Base-by-base conservation (phyloP, 257 asterid species). In the Misopates orontium region DNA sequence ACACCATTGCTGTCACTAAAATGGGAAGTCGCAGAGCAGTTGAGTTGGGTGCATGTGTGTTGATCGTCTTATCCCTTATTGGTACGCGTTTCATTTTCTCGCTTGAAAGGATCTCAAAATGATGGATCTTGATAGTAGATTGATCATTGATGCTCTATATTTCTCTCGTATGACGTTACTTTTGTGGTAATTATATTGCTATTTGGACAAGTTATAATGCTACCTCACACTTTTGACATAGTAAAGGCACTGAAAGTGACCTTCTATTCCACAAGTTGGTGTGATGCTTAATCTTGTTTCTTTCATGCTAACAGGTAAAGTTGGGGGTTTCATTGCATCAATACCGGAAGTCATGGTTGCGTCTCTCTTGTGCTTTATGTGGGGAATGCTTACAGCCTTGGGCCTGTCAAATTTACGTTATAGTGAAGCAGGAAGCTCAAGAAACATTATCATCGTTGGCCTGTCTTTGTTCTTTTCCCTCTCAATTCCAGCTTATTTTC, bases 21-120 rank as follows among this genome's bases (percentile, higher is more conserved):
- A 83, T 94, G 96, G 99, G 99, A 68, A 94, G 99, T 70, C 97
- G 99, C 10, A 76, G 87, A 81, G 97, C 95, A 24, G 86, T 94
- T 21, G 91, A 87, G 72, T 71, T 90, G 80, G 99, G 99, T 55
- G 98, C 96, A 18, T 75, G 85, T 62, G 69, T 85, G 67, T 70
- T 94, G 79, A 85, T 94, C 51, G 73, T 74, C 67, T 84, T 94
- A 47, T 94, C 99, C 24, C 88, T 88, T 19, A 70, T 94, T 58
- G 98, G 96, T 94, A 79, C 28, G 77, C 68, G 1, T 60, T 73
- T 32, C 56, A 45, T 48, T 17, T 25, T 49, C 4, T 17, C 32
- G 14, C 19, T 58, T 57, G 1, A 8, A 19, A 22, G 4, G 22
- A n/a, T 49, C 4, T 49, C 1, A n/a, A 20, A 49, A 45, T 13